These are phyloP conservation scores for Gentiana macrophylla DNA, from an alignment of 257 asterid genomes.

Conservation along the genomic window DNA sequence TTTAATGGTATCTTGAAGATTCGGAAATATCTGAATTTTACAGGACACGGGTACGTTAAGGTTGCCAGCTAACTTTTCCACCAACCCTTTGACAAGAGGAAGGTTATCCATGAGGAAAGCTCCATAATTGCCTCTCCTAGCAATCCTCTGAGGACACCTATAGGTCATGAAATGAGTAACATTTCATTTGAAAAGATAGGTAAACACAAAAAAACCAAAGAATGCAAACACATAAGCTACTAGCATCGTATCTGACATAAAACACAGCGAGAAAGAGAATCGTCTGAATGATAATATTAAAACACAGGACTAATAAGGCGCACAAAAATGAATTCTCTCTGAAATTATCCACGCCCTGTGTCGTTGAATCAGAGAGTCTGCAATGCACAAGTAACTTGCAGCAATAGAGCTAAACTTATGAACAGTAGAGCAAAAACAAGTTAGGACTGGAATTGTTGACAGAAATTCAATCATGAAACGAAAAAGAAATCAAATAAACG, in stretches of 20 bases:
- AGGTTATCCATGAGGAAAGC: conserved; percentile 98
- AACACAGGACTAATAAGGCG: too few relatives aligned
- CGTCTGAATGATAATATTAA: too few relatives aligned
- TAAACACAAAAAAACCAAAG: neutral
- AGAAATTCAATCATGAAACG: too few relatives aligned
- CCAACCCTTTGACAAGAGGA: conserved; percentile 73
- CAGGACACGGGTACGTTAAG: conserved; percentile 82
- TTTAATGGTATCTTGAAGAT: conserved; percentile 63
- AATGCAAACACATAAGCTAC: neutral
- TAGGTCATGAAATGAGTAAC: conserved; percentile 4
- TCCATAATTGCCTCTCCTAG: conserved; percentile 83
- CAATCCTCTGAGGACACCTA: conserved; percentile 97
- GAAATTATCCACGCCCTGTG: too few relatives aligned
- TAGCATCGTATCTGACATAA: neutral
- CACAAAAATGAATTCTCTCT: too few relatives aligned
- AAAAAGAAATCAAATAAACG: too few relatives aligned
- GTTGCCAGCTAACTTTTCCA: conserved; percentile 60
- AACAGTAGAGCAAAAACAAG: too few relatives aligned
- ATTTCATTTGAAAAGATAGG: conserved; percentile 1
- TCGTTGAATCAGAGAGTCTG: too few relatives aligned
- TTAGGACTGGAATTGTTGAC: too few relatives aligned
- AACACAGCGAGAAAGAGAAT: neutral
- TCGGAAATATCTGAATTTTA: conserved; percentile 77
- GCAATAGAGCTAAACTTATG: too few relatives aligned
- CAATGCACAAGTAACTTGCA: too few relatives aligned